A percentile compares a stretch with the other conserved stretches of the same genome.
These are phyloP conservation scores for Candida glucosophila DNA, from an alignment of 1,139 yeast genomes.

Conservation along the genomic window DNA sequence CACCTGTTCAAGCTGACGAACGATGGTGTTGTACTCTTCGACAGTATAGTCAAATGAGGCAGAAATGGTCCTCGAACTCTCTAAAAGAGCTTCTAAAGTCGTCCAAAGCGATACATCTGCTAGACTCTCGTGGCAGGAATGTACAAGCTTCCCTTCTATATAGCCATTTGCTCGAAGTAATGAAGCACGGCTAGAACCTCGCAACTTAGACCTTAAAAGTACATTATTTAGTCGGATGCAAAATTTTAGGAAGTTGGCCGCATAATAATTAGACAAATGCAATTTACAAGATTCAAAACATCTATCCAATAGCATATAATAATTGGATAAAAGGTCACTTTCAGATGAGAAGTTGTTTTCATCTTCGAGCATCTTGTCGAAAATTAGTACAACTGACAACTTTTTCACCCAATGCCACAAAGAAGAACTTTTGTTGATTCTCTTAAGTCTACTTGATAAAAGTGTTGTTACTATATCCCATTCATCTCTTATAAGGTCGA, in stretches of 20 bases:
- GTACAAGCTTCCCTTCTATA: constrained; percentile 5
- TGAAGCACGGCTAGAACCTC: not conserved
- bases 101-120: constrained; percentile 30
- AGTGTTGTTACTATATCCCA: constrained; percentile 23
- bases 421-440: constrained; percentile 36
- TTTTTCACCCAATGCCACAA: constrained; percentile 32
- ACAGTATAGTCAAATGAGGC: constrained; percentile 17
- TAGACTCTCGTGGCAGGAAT: constrained; percentile 14
- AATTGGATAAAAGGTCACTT: too few species aligned
- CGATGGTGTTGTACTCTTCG: constrained; percentile 12
- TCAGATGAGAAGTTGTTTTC: not conserved
- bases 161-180: constrained; percentile 2
- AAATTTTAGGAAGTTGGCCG: constrained; percentile 27
- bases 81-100: constrained; percentile 3
- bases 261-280: constrained; percentile 38
- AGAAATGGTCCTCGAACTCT: not conserved
- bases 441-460: constrained; percentile 23
- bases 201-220: constrained; percentile 1
- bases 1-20: too few species aligned
- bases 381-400: constrained; percentile 13
- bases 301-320: constrained; percentile 9
- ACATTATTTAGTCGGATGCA: constrained; percentile 9
- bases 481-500: constrained; percentile 14
- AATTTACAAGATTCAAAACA: constrained; percentile 21
- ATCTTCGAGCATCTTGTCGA: constrained; percentile 3